Evolutionary conservation across 2,329 filamentous ascomycete genomes (phyloP).

Genomic region (Claviceps lovelessii): DNA sequence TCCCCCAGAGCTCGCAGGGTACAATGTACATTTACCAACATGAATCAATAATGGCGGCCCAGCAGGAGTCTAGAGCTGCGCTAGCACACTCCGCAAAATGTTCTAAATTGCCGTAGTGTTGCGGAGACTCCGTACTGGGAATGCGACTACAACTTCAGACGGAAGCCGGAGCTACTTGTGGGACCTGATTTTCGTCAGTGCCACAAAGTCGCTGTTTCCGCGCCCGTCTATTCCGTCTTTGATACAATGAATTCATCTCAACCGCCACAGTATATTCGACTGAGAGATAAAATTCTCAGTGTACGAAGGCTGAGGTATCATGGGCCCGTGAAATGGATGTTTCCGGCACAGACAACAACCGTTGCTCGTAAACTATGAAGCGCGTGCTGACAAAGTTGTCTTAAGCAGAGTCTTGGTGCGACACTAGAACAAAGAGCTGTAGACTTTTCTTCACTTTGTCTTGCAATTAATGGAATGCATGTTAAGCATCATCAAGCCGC

Average conservation of each 20-base stretch:
- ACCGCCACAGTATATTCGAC: neutral
- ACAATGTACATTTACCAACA: neutral
- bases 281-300: neutral
- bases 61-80: neutral
- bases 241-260: neutral
- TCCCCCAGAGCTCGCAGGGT: neutral
- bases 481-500: too few relatives aligned
- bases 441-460: neutral
- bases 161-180: neutral
- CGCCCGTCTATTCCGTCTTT: neutral
- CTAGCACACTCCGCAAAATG: neutral
- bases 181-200: neutral
- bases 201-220: neutral
- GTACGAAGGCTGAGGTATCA: slow-evolving; percentile 1
- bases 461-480: neutral
- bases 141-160: neutral
- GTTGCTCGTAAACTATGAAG: neutral
- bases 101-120: neutral
- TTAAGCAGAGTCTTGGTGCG: neutral
- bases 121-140: neutral
- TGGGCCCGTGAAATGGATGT: neutral
- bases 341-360: neutral
- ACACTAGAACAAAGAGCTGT: neutral
- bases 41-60: neutral
- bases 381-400: neutral